Evolutionary conservation across 805 yeast genomes (phyloP).

Genomic region (Candida gorgasii): DNA sequence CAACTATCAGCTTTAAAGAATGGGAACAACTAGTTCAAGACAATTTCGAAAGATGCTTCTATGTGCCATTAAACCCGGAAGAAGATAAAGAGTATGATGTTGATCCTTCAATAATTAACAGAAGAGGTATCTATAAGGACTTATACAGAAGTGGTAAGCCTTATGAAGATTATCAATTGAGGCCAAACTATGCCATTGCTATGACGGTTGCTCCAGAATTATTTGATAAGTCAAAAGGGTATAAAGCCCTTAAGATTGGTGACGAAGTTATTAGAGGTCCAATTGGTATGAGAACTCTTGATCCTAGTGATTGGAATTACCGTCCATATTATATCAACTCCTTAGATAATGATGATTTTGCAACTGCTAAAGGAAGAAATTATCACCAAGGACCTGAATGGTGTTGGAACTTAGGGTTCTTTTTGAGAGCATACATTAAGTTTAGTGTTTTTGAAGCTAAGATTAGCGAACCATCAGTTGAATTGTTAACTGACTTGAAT

Average conservation of each 20-base stretch:
- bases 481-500: constrained; percentile 51
- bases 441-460: constrained; percentile 36
- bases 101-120: constrained; percentile 66
- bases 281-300: constrained; percentile 86
- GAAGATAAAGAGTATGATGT: constrained; percentile 65
- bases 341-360: constrained; percentile 81
- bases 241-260: constrained; percentile 66
- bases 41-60: constrained; percentile 79
- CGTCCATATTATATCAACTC: constrained; percentile 85
- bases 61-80: constrained; percentile 63
- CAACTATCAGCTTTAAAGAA: constrained; percentile 51
- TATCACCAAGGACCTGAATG: constrained; percentile 99
- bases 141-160: constrained; percentile 78
- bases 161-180: constrained; percentile 88
- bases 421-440: constrained; percentile 76
- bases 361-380: constrained; percentile 92
- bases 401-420: constrained; percentile 92
- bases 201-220: constrained; percentile 94
- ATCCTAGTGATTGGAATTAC: constrained; percentile 89
- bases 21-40: constrained; percentile 74
- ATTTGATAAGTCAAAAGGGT: constrained; percentile 62
- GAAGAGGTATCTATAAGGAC: constrained; percentile 95
- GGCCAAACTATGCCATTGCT: constrained; percentile 92
- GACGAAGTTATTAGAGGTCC: constrained; percentile 82
- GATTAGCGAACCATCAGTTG: constrained; percentile 43